Base-by-base conservation (phyloP, 495 filamentous ascomycete species). In the Apodospora peruviana region DNA sequence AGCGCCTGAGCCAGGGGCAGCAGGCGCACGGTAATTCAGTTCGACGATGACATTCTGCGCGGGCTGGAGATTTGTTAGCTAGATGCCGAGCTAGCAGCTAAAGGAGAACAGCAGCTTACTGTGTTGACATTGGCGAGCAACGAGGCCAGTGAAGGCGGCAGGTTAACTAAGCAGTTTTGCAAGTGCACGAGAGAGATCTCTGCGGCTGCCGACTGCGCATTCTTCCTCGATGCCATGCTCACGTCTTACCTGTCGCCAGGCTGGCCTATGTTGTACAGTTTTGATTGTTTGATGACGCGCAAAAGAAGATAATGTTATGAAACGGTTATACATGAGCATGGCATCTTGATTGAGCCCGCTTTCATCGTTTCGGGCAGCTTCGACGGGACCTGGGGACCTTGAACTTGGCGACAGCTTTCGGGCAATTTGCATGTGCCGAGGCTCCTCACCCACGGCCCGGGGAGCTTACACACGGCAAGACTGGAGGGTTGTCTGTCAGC, bases 11-110 rank as follows among this genome's bases (percentile, higher is more conserved):
- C 53, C 53, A 46, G 71, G 56, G 44, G 60, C 52, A 5, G 64
- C 40, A 25, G 69, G 67, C 14, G 73, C 66, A 44, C 78, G 78
- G 61, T 82, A 87, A 57, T 74, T 82, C 36, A 98, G 76, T 65
- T 98, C 93, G 64, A 98, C 85, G 50, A 97, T 78, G 55, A 96
- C 88, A 86, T 96, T 95, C 66, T 98, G 93, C 27, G 87, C 87
- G 44, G 90, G 76, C 85, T 94, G 39, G 38, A 21, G 1, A 38
- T 18, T 8, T 23, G 40, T 44, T 11, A 47, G 16, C 48, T 47
- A 37, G 23, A 18, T 22, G 45, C 22, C 12, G 14, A 19, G 32
- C 10, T 18, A 39, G 42, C 43, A 45, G 17, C 1, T 1, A 17
- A 20, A 1, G 16, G 9, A 10, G 32, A 10, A 23, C 11, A 29